phyloP scores from a whole-genome alignment of 345 rosid genomes.

The Eucalyptus regnans region DNA sequence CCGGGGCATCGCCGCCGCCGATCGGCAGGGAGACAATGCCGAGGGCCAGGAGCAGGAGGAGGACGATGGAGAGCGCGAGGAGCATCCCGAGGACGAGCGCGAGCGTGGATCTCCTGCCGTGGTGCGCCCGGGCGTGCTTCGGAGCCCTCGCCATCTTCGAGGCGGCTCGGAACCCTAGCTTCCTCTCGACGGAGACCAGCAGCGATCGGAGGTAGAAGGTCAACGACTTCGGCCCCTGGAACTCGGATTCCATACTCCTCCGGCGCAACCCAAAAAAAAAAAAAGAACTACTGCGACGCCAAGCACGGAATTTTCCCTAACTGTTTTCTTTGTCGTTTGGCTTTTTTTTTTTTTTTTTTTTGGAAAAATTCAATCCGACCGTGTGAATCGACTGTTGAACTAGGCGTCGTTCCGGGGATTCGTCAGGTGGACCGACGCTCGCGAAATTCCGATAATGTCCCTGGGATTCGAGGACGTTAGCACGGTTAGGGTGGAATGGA shows the following conservation, averaged over 20 bases:
- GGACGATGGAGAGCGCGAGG: conserved; percentile 50
- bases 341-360: accelerated
- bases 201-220: neutral
- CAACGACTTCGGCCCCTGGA: neutral
- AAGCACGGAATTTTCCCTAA: neutral
- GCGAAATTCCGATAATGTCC: neutral
- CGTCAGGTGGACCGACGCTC: neutral
- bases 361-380: neutral
- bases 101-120: conserved; percentile 44
- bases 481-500: neutral
- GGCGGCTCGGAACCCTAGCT: conserved; percentile 6
- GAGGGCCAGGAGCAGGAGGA: conserved; percentile 58
- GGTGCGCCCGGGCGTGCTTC: conserved; percentile 56
- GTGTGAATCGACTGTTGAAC: neutral
- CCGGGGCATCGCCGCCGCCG: conserved; percentile 27
- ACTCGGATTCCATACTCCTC: neutral
- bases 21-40: conserved; percentile 65
- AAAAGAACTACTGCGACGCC: neutral
- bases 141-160: conserved; percentile 38
- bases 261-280: neutral
- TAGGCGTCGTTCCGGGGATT: neutral
- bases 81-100: conserved; percentile 46
- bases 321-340: neutral
- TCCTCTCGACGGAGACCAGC: neutral
- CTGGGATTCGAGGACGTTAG: neutral